Evolutionary conservation across 2,329 filamentous ascomycete genomes (phyloP).

Genomic region (Apiospora sp.): DNA sequence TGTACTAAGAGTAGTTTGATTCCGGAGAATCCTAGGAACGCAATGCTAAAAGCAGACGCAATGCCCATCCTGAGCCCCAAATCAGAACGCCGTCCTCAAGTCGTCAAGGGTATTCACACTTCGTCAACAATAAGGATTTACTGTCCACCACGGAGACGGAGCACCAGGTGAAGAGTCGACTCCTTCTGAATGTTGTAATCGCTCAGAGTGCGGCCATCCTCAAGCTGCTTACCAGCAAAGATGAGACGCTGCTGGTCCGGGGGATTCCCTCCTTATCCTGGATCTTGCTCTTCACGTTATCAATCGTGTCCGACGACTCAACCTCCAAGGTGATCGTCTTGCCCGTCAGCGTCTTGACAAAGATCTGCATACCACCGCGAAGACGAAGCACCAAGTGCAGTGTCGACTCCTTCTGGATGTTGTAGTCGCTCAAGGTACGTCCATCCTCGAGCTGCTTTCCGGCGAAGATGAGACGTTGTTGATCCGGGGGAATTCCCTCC

Average conservation of each 20-base stretch:
- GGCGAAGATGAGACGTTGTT: conserved; percentile 92
- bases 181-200: conserved; percentile 91
- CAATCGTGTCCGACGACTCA: conserved; percentile 73
- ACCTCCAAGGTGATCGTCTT: conserved; percentile 76
- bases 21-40: conserved; percentile 21
- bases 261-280: conserved; percentile 78
- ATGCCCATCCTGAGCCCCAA: conserved; percentile 9
- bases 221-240: conserved; percentile 75
- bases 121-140: conserved; percentile 40
- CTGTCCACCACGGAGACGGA: conserved; percentile 73
- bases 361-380: conserved; percentile 81
- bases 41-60: conserved; percentile 2
- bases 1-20: conserved; percentile 1
- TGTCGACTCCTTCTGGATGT: conserved; percentile 92
- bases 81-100: conserved; percentile 18
- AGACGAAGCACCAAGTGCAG: conserved; percentile 83
- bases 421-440: conserved; percentile 91
- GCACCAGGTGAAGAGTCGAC: conserved; percentile 74
- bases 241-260: conserved; percentile 76
- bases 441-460: conserved; percentile 95
- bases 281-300: conserved; percentile 76
- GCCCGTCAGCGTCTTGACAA: conserved; percentile 75
- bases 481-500: conserved; percentile 93
- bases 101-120: conserved; percentile 27
- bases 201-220: conserved; percentile 81